Evolutionary conservation across 352 stramenopile species (phyloP).

Genomic region (Blastocystis sp.): DNA sequence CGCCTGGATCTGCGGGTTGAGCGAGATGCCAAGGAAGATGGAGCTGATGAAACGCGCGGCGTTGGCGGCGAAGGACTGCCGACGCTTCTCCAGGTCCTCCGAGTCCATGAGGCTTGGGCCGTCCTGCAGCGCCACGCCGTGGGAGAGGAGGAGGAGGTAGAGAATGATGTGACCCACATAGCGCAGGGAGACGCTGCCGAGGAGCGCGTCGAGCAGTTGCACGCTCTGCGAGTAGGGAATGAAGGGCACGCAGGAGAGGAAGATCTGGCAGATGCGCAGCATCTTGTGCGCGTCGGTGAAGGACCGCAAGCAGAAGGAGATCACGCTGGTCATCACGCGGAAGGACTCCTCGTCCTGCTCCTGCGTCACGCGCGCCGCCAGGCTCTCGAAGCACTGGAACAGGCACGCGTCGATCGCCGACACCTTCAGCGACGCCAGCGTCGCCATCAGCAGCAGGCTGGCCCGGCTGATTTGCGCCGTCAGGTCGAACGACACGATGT

Average conservation of each 20-base stretch:
- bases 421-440: constrained; percentile 5
- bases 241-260: constrained; percentile 51
- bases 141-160: constrained; percentile 56
- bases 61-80: not conserved
- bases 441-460: constrained; percentile 34
- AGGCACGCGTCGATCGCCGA: constrained; percentile 2
- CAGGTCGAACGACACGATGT: constrained; percentile 43
- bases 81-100: constrained; percentile 1
- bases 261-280: constrained; percentile 48
- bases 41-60: constrained; percentile 23
- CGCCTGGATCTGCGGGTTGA: constrained; percentile 49
- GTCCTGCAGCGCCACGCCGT: not conserved
- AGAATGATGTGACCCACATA: constrained; percentile 57
- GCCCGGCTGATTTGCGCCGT: constrained; percentile 53
- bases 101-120: not conserved
- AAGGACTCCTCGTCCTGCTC: constrained; percentile 57
- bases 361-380: constrained; percentile 14
- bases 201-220: constrained; percentile 34
- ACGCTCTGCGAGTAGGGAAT: constrained; percentile 61
- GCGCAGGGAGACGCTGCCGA: constrained; percentile 12
- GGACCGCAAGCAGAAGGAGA: constrained; percentile 25
- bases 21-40: constrained; percentile 22
- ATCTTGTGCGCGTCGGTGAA: constrained; percentile 36
- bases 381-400: constrained; percentile 42
- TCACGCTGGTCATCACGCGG: constrained; percentile 26